Conservation (phyloP, 805 yeast genomes). For the Cyberlindnera samutprakarnensis region DNA sequence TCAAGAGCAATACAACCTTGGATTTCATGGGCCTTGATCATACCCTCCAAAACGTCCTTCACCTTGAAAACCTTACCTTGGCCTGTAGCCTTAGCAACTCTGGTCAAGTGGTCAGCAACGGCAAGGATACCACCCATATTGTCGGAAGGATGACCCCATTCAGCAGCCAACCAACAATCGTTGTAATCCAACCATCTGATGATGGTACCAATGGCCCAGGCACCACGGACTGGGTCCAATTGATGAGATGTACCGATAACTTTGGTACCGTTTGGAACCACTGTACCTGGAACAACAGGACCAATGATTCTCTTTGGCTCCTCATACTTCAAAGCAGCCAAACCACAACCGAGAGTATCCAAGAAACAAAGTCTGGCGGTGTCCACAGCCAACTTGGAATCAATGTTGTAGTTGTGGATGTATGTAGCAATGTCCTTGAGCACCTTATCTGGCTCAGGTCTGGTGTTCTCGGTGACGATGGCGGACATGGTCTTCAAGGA, state of each 20-base stretch:
- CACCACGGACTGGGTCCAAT: slow-evolving; percentile 51
- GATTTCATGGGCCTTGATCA: slow-evolving; percentile 59
- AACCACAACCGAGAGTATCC: slow-evolving; percentile 54
- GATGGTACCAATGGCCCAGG: slow-evolving; percentile 48
- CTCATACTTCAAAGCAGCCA: slow-evolving; percentile 47
- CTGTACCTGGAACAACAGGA: slow-evolving; percentile 51
- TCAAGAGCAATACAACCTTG: slow-evolving; percentile 53
- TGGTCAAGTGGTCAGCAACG: slow-evolving; percentile 47
- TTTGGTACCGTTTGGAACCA: slow-evolving; percentile 47
- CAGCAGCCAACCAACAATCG: slow-evolving; percentile 64
- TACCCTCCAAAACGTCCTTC: slow-evolving; percentile 43
- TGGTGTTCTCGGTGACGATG: slow-evolving; percentile 37
- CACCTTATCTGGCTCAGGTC: slow-evolving; percentile 45
- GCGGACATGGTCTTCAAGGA: slow-evolving; percentile 11
- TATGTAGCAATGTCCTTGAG: slow-evolving; percentile 42
- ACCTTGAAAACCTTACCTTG: slow-evolving; percentile 35
- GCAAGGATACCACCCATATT: slow-evolving; percentile 53
- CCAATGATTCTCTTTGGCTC: slow-evolving; percentile 41
- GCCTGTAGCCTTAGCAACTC: slow-evolving; percentile 34
- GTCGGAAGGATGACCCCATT: slow-evolving; percentile 64
- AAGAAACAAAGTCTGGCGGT: slow-evolving; percentile 50
- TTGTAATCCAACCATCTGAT: slow-evolving; percentile 57
- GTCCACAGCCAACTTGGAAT: slow-evolving; percentile 39
- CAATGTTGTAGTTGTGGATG: slow-evolving; percentile 37
- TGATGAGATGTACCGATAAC: slow-evolving; percentile 44